These are phyloP conservation scores for Tranzscheliella williamsii DNA, from an alignment of 1,284 basidiomycete species.

Conservation along the genomic window DNA sequence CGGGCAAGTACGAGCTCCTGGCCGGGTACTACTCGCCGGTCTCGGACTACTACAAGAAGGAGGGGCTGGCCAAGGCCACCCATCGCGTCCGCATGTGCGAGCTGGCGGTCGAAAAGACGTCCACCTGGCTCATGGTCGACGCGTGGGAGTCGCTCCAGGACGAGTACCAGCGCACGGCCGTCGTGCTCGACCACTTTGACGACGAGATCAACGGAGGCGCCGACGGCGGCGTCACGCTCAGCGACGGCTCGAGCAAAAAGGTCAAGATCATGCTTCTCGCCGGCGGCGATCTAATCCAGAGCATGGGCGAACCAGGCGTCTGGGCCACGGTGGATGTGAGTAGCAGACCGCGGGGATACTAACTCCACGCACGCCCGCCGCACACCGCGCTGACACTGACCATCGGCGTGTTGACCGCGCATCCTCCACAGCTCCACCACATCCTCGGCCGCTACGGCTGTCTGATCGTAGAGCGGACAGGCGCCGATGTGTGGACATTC, in stretches of 20 bases:
- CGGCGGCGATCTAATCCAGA: conserved; percentile 94
- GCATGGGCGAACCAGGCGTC: conserved; percentile 98
- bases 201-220: conserved; percentile 77
- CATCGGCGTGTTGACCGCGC: too few species aligned
- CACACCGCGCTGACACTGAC: too few species aligned
- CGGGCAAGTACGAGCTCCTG: conserved; percentile 88
- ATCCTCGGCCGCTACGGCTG: conserved; percentile 93
- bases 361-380: neutral
- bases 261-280: conserved; percentile 86
- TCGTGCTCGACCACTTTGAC: conserved; percentile 94
- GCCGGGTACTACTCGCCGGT: conserved; percentile 94
- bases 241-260: conserved; percentile 45
- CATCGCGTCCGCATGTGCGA: conserved; percentile 62
- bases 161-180: conserved; percentile 87
- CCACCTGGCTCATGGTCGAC: conserved; percentile 76
- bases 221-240: conserved; percentile 50
- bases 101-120: conserved; percentile 59
- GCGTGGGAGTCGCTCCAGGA: conserved; percentile 93
- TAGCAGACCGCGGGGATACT: too few species aligned
- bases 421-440: conserved; percentile 88
- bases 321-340: conserved; percentile 91
- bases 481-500: conserved; percentile 79
- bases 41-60: conserved; percentile 60
- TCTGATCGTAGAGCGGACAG: conserved; percentile 91
- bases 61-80: conserved; percentile 55